Conservation (phyloP, 1,284 basidiomycete genomes). For the Puccinia polysora region DNA sequence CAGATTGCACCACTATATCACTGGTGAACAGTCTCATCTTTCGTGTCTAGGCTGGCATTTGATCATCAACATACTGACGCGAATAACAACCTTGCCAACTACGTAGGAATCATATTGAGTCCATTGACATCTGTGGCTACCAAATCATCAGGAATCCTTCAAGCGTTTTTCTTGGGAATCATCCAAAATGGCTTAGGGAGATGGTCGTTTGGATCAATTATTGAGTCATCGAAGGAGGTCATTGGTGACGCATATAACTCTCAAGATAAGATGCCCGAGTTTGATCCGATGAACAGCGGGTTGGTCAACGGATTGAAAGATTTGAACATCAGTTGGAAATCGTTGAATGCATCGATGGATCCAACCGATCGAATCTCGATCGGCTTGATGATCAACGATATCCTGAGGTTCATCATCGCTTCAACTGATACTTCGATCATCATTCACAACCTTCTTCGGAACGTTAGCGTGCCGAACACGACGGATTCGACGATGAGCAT, state of each 20-base stretch:
- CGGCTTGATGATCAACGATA: constrained; percentile 26
- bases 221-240: background rate
- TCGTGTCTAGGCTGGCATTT: background rate
- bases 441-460: constrained; percentile 3
- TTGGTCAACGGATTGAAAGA: background rate
- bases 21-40: background rate
- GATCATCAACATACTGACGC: background rate
- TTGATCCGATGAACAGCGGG: background rate
- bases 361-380: no score
- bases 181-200: constrained; percentile 26
- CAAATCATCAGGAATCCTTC: constrained; percentile 8
- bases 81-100: background rate
- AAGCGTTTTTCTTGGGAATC: constrained; percentile 26
- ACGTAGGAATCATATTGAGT: constrained; percentile 19
- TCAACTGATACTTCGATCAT: background rate
- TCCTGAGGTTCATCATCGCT: constrained; percentile 11
- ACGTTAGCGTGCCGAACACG: background rate
- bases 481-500: background rate
- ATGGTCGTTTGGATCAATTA: constrained; percentile 25
- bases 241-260: constrained; percentile 22
- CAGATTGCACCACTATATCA: constrained; percentile 25
- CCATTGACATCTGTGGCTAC: constrained; percentile 11
- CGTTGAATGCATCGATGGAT: background rate
- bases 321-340: constrained; percentile 12
- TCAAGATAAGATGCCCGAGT: background rate